These are phyloP conservation scores for Anisodus tanguticus DNA, from an alignment of 257 asterid genomes.

Conservation along the genomic window DNA sequence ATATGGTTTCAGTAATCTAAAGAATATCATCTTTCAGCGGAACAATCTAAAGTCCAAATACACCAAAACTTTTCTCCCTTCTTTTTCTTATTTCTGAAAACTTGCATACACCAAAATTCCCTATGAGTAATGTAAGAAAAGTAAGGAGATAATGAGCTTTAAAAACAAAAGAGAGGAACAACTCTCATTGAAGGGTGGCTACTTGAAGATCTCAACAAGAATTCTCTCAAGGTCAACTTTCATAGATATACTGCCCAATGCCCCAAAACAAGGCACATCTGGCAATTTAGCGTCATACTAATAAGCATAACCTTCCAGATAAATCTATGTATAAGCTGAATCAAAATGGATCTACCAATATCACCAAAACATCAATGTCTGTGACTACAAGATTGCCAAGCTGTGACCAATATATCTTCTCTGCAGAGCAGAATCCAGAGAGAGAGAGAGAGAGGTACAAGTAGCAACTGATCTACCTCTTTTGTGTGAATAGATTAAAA, in stretches of 20 bases:
- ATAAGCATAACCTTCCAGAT: conserved; percentile 11
- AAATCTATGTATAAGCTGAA: background rate
- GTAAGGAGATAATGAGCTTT: background rate
- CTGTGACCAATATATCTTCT: background rate
- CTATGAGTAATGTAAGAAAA: background rate
- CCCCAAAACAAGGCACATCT: too few relatives aligned
- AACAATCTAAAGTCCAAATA: background rate
- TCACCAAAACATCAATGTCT: background rate
- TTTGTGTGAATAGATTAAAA: background rate
- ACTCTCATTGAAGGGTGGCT: background rate
- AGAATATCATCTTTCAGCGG: background rate
- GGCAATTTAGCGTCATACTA: background rate
- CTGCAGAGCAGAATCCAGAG: background rate
- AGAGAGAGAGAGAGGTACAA: background rate
- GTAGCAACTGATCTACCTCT: background rate
- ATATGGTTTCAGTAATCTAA: background rate
- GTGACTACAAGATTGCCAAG: background rate
- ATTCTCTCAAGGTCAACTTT: conserved; percentile 18
- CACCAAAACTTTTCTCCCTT: background rate
- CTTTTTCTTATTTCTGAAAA: background rate
- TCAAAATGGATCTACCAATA: background rate
- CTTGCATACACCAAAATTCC: conserved; percentile 14
- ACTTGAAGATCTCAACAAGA: conserved; percentile 10
- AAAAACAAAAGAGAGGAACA: background rate
- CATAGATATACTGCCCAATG: background rate